A percentile compares a stretch with the other conserved stretches of the same genome.
These are phyloP conservation scores for Trypanosoma theileri DNA, from an alignment of 208 protist genomes.

Conservation along the genomic window DNA sequence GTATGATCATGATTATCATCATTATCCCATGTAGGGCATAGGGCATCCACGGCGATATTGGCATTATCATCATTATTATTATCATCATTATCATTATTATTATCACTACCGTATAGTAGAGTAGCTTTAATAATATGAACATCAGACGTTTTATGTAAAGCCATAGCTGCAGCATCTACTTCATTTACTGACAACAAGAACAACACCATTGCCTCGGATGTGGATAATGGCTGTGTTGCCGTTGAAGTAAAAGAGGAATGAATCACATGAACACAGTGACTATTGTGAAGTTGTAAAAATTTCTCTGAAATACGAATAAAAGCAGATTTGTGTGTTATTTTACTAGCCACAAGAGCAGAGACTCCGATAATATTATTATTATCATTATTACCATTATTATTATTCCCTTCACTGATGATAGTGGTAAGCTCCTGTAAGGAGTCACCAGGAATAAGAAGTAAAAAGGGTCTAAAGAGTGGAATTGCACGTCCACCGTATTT, in stretches of 20 bases:
- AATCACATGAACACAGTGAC: conserved; percentile 12
- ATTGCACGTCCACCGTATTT: conserved; percentile 7
- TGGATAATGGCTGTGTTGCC: background rate
- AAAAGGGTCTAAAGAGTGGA: conserved; percentile 17
- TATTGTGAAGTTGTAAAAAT: conserved; percentile 16
- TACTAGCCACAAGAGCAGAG: conserved; percentile 7
- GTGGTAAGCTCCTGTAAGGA: background rate
- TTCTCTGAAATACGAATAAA: conserved; percentile 15
- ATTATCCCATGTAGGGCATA: no score
- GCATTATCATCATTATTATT: no score
- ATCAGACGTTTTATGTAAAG: no score
- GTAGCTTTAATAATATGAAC: no score
- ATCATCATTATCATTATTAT: no score
- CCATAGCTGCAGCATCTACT: background rate
- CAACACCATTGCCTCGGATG: background rate
- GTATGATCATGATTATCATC: no score
- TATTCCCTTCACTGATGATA: background rate
- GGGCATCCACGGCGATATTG: no score
- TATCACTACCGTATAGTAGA: no score
- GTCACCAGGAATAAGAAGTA: conserved; percentile 9
- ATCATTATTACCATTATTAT: background rate
- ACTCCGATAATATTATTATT: no score
- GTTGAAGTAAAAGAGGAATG: background rate
- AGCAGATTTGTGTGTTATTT: conserved; percentile 5
- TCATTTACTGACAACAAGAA: background rate